Evolutionary conservation across 2,329 filamentous ascomycete genomes (phyloP).

Genomic region (Beauveria rudraprayagi): DNA sequence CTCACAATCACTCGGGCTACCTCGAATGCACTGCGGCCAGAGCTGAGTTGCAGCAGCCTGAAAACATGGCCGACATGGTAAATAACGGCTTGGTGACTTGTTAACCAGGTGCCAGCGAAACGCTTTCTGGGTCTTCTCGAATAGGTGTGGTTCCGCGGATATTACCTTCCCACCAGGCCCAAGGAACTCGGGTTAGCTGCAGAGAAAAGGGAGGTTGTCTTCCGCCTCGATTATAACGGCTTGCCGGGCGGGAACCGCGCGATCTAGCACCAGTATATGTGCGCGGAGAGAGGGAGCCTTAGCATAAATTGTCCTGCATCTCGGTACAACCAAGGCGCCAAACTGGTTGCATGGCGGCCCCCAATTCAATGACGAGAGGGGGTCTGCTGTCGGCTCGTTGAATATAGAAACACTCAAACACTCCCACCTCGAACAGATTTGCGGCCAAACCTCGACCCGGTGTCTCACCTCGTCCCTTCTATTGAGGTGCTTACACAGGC

Average conservation of each 20-base stretch:
- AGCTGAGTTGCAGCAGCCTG: no score
- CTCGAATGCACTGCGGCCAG: no score
- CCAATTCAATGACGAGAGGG: neutral
- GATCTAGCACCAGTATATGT: neutral
- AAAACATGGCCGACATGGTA: no score
- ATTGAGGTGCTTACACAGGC: no score
- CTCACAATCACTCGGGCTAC: neutral
- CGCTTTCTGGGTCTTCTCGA: no score
- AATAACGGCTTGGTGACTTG: no score
- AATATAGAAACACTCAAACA: neutral
- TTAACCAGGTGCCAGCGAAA: no score
- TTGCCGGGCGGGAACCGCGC: neutral
- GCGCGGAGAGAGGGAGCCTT: neutral
- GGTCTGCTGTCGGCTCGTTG: neutral
- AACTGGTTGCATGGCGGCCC: slow-evolving; percentile 3
- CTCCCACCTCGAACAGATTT: neutral
- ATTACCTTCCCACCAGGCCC: neutral
- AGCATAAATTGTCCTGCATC: no score
- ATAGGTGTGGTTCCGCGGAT: no score
- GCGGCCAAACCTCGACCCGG: neutral
- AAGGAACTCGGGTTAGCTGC: no score
- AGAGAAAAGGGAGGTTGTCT: neutral
- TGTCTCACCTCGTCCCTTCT: neutral
- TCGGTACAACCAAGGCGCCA: neutral
- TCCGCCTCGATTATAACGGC: no score